Conservation (phyloP, 352 stramenopile species). For the Globisporangium nagaii region DNA sequence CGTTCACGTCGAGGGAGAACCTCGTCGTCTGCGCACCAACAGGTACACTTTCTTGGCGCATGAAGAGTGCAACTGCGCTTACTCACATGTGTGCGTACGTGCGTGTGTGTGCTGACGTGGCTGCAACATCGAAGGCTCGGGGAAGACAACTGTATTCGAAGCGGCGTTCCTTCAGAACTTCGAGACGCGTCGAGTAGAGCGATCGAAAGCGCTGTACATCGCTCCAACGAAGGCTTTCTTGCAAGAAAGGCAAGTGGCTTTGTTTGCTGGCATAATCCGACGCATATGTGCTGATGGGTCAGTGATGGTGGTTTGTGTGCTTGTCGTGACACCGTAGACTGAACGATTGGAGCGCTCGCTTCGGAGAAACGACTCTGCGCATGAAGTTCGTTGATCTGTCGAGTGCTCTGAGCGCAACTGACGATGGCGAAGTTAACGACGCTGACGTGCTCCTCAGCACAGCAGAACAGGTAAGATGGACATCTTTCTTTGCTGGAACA, state of each 20-base stretch:
- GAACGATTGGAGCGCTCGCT: slow-evolving; percentile 29
- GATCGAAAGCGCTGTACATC: slow-evolving; percentile 36
- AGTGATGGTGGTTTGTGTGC: background rate
- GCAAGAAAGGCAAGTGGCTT: slow-evolving; percentile 35
- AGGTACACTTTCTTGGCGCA: slow-evolving; percentile 19
- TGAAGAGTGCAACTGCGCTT: too few species aligned
- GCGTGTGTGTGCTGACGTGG: background rate
- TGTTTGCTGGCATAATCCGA: background rate
- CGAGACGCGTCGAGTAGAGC: slow-evolving; percentile 3
- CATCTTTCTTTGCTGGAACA: background rate
- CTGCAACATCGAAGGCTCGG: slow-evolving; percentile 20
- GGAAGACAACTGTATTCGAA: slow-evolving; percentile 44
- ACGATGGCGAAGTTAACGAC: slow-evolving; percentile 9
- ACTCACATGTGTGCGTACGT: too few species aligned
- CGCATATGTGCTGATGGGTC: background rate
- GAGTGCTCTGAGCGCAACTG: slow-evolving; percentile 5
- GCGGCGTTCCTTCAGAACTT: slow-evolving; percentile 34
- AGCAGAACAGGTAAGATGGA: slow-evolving; percentile 29
- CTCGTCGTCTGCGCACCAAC: slow-evolving; percentile 42
- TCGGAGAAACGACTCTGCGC: slow-evolving; percentile 19
- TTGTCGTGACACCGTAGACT: slow-evolving; percentile 12
- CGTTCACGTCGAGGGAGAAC: slow-evolving; percentile 24
- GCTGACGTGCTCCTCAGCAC: slow-evolving; percentile 34
- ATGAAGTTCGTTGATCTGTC: slow-evolving; percentile 38
- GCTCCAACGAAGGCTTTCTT: slow-evolving; percentile 37